These are phyloP conservation scores for Verbena officinalis DNA, from an alignment of 257 asterid genomes.

Conservation along the genomic window DNA sequence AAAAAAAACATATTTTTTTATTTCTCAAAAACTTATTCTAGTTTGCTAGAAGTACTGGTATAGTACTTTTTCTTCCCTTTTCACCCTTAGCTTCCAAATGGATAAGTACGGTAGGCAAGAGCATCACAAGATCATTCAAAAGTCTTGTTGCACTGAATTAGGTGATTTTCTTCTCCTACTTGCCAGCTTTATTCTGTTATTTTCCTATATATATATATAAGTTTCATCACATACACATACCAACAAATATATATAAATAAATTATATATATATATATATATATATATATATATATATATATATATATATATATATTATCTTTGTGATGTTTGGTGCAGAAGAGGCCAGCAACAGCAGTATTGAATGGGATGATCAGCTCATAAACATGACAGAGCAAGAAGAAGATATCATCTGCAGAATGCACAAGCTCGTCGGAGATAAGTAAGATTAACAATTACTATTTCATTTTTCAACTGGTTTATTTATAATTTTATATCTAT, in stretches of 20 bases:
- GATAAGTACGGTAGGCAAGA: conserved; percentile 29
- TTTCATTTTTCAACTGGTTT: too few species aligned
- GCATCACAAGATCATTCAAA: conserved; percentile 28
- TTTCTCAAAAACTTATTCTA: neutral
- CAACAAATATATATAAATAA: too few species aligned
- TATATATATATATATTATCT: too few species aligned
- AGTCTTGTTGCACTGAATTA: conserved; percentile 2
- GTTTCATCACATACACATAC: too few species aligned
- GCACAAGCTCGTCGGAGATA: conserved; percentile 77
- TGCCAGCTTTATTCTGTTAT: neutral
- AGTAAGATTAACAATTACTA: conserved; percentile 29
- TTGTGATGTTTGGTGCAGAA: conserved; percentile 33
- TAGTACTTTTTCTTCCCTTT: neutral
- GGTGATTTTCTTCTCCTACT: conserved; percentile 15
- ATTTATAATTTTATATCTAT: neutral
- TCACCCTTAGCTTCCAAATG: neutral
- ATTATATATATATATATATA: too few species aligned
- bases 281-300: too few species aligned
- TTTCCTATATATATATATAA: too few species aligned
- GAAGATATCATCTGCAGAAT: conserved; percentile 66
- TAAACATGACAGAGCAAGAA: conserved; percentile 62
- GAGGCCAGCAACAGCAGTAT: conserved; percentile 47
- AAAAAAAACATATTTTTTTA: neutral
- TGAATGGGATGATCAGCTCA: conserved; percentile 48
- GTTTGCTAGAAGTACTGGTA: too few species aligned